phyloP scores from a whole-genome alignment of 2,329 filamentous ascomycete species.

The Stagonosporopsis tanaceti region DNA sequence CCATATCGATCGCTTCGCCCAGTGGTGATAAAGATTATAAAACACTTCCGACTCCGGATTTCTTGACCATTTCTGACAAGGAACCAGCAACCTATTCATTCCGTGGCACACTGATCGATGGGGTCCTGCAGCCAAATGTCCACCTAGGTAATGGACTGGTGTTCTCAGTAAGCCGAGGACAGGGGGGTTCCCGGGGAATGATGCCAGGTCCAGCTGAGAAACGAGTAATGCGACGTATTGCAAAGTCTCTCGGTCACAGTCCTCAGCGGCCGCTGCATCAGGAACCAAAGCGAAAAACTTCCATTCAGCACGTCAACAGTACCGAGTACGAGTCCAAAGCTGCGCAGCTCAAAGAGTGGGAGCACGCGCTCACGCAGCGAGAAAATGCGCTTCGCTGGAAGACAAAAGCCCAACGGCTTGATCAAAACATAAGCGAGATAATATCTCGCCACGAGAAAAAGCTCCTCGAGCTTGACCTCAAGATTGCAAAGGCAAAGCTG shows the following conservation, averaged over 20 bases:
- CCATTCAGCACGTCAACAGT: not conserved
- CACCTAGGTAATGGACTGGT: slow-evolving; percentile 1
- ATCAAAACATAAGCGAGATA: not conserved
- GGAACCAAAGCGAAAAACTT: not conserved
- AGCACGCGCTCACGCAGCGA: not conserved
- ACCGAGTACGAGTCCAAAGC: not conserved
- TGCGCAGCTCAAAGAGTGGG: not conserved
- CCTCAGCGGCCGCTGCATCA: not conserved
- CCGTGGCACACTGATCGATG: slow-evolving; percentile 31
- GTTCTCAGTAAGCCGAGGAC: not conserved
- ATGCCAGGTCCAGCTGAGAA: not conserved
- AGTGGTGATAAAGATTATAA: not conserved
- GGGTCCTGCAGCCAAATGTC: slow-evolving; percentile 32
- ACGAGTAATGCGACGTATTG: not conserved
- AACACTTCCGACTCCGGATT: not conserved
- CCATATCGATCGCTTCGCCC: not conserved
- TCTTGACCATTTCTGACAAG: not conserved
- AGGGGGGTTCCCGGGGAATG: too few species aligned
- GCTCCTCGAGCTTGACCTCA: not conserved
- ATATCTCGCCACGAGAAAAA: not conserved
- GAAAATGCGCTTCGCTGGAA: not conserved
- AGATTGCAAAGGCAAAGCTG: not conserved
- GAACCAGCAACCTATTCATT: slow-evolving; percentile 15
- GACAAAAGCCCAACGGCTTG: not conserved
- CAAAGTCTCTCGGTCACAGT: not conserved